Evolutionary conservation across 371 early-diverging fungal genomes (phyloP).

Genomic region (Globomyces sp.): DNA sequence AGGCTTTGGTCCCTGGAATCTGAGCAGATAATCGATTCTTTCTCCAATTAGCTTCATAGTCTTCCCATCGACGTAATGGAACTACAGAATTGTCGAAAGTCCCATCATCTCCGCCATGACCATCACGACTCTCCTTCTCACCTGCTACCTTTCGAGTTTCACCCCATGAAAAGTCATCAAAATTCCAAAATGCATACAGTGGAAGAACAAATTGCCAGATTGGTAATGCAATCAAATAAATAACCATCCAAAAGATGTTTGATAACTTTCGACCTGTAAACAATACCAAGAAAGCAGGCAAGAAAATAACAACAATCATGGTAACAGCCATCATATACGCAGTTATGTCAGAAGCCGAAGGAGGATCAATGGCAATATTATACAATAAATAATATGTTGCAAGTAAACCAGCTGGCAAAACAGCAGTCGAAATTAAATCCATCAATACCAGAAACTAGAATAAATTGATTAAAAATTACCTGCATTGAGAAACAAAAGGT

Average conservation of each 20-base stretch:
- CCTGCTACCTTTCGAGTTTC: conserved; percentile 86
- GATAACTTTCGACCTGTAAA: conserved; percentile 47
- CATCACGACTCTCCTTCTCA: conserved; percentile 60
- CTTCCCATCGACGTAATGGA: conserved; percentile 85
- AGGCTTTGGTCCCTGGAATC: too few relatives aligned
- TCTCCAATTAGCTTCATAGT: conserved; percentile 58
- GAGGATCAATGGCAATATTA: conserved; percentile 45
- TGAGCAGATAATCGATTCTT: too few relatives aligned
- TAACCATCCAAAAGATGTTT: conserved; percentile 59
- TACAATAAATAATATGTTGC: conserved; percentile 71
- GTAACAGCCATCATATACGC: conserved; percentile 38
- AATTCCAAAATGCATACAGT: conserved; percentile 86
- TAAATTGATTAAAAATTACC: not conserved
- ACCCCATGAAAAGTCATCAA: conserved; percentile 98
- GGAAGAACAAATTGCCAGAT: conserved; percentile 49
- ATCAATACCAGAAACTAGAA: conserved; percentile 74
- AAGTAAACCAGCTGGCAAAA: conserved; percentile 66
- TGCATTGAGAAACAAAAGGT: conserved; percentile 97
- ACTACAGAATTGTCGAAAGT: conserved; percentile 81
- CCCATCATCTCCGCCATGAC: conserved; percentile 50
- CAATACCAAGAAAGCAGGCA: conserved; percentile 55
- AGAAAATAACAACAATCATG: conserved; percentile 45
- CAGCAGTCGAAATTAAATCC: conserved; percentile 76
- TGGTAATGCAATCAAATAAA: conserved; percentile 49
- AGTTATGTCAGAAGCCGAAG: conserved; percentile 7